phyloP scores from a whole-genome alignment of 169 alveolate species.

The Babesia caballi region DNA sequence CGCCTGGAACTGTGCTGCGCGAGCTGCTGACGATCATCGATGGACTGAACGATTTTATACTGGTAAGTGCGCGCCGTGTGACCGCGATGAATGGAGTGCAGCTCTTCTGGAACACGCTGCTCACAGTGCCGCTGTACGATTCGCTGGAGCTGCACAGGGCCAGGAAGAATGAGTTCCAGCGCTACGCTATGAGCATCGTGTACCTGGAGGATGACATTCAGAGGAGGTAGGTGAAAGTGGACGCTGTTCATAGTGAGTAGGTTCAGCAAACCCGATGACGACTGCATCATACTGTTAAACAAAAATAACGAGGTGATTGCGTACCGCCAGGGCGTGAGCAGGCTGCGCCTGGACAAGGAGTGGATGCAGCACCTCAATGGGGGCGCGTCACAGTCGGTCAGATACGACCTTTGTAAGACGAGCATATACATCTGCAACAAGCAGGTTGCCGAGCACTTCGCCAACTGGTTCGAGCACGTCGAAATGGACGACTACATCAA shows the following conservation, averaged over 20 bases:
- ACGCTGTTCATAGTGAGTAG: neutral
- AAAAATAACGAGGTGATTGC: conserved; percentile 5
- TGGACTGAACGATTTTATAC: conserved; percentile 12
- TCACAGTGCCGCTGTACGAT: conserved; percentile 42
- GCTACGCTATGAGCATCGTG: conserved; percentile 29
- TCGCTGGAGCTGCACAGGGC: conserved; percentile 33
- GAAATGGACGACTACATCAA: conserved; percentile 21
- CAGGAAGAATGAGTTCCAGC: neutral
- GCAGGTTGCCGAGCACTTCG: conserved; percentile 25
- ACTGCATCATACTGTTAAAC: conserved; percentile 6
- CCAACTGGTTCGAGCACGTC: conserved; percentile 31
- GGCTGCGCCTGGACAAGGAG: neutral
- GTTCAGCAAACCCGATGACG: conserved; percentile 14
- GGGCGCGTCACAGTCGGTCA: neutral
- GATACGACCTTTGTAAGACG: conserved; percentile 39
- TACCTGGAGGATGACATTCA: conserved; percentile 18
- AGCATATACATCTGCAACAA: conserved; percentile 41
- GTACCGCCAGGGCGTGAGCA: neutral
- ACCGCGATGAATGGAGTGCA: neutral
- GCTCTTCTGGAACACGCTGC: conserved; percentile 46
- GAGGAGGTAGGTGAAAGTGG: neutral
- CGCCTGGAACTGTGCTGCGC: conserved; percentile 33
- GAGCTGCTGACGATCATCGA: conserved; percentile 11
- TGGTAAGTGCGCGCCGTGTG: conserved; percentile 5
- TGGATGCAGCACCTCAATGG: neutral